These are phyloP conservation scores for Claviceps citrina DNA, from an alignment of 2,329 filamentous ascomycete genomes.

Conservation along the genomic window DNA sequence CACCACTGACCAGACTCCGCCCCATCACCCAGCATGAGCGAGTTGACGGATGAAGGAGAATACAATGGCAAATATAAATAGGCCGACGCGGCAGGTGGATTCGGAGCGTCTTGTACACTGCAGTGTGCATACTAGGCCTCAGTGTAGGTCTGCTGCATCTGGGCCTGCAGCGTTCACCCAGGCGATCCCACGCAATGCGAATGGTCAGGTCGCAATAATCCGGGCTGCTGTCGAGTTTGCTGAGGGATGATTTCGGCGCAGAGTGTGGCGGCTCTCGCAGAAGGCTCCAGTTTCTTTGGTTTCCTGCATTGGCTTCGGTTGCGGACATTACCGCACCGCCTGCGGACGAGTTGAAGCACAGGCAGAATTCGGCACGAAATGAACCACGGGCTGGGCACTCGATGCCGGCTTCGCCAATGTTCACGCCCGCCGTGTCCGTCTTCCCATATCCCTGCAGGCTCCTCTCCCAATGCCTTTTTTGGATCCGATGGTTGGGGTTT, in stretches of 20 bases:
- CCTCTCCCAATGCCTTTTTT: neutral
- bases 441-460: neutral
- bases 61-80: too few species aligned
- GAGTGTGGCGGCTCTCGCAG: neutral
- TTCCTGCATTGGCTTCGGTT: neutral
- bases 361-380: neutral
- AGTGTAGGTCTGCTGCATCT: neutral
- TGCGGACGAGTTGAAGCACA: neutral
- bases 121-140: too few species aligned
- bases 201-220: neutral
- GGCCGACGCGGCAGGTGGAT: too few species aligned
- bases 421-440: neutral
- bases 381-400: neutral
- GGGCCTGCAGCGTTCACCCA: neutral
- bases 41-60: too few species aligned
- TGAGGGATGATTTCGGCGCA: neutral
- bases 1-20: neutral
- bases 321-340: neutral
- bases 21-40: neutral
- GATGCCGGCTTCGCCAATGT: neutral
- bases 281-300: neutral
- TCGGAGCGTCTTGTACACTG: neutral
- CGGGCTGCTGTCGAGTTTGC: neutral
- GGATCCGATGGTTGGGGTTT: too few species aligned
- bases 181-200: neutral